Evolutionary conservation across 345 rosid genomes (phyloP), one percentile per base, ranked within the genome.

Genomic region (Bretschneidera sinensis): DNA sequence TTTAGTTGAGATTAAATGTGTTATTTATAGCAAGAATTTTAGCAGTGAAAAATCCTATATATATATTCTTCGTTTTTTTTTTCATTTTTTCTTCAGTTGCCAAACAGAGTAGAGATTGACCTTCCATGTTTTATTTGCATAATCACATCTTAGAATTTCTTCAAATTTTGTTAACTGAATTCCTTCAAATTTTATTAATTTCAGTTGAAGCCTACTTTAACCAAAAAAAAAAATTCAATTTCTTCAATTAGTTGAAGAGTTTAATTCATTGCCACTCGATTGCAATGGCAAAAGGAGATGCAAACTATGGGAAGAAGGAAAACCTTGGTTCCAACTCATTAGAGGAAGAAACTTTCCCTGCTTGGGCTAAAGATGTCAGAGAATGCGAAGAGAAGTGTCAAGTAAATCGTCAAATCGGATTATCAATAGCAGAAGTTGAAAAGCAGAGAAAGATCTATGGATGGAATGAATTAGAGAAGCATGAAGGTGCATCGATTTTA

Each of bases 391-490:
- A 78, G 49, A 20, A 89, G 17, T 89, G 63, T 2, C 66, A 63
- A 49, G 91, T 88, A 49, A 75, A 50, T 15, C 78, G 59, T 10
- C 70, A 72, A 5, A 17, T 8, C 21, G 98, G 98, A 6, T 60
- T 92, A 33, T 63, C 78, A 0, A 63, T 56, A n/a, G 81, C 61
- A 0, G 90, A 92, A 25, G 95, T 82, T 31, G 66, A 75, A 76
- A 77, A 79, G 61, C 71, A 81, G 60, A 72, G 62, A 49, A 61
- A 54, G 79, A 81, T 70, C 64, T 67, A 79, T 66, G 97, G 98
- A 33, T 81, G 58, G 59, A 92, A 92, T 62, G 97, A 92, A 66
- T 62, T 89, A 53, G 97, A 89, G 77, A 92, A 89, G 58, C 96
- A 82, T 17, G 95, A 87, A 59, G 81, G 86, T 0, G 78, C 76